These are phyloP conservation scores for Penicilliopsis zonata DNA, from an alignment of 495 filamentous ascomycete genomes.

Conservation along the genomic window DNA sequence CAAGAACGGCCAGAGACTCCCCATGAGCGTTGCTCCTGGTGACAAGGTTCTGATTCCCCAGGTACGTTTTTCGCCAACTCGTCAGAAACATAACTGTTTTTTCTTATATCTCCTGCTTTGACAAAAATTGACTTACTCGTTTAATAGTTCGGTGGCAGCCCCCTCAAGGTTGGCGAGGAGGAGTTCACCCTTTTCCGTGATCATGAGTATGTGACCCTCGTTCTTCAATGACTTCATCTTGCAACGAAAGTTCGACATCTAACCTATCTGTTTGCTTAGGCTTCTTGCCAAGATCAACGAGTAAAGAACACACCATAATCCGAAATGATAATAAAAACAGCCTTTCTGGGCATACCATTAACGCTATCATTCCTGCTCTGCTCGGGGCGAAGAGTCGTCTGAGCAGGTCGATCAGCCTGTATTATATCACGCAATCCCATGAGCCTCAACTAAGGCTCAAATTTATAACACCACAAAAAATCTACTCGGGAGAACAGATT, in stretches of 20 bases:
- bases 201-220: conserved; percentile 62
- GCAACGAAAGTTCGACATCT: conserved; percentile 7
- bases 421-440: conserved; percentile 1
- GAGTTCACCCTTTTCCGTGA: conserved; percentile 95
- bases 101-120: background rate
- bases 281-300: conserved; percentile 85
- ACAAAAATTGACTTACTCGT: background rate
- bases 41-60: conserved; percentile 96
- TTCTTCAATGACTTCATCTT: background rate
- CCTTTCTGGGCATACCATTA: too few species aligned
- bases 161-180: conserved; percentile 94
- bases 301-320: conserved; percentile 29
- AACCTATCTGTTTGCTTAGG: conserved; percentile 26
- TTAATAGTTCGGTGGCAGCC: conserved; percentile 80
- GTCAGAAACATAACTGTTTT: background rate
- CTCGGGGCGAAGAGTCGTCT: background rate
- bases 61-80: conserved; percentile 55
- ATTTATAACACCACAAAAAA: too few species aligned
- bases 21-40: conserved; percentile 66
- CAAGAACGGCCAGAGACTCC: conserved; percentile 75
- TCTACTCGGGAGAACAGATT: too few species aligned
- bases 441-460: too few species aligned
- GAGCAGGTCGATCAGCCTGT: background rate
- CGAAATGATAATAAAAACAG: conserved; percentile 10
- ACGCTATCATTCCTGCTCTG: background rate